Evolutionary conservation across 2,329 filamentous ascomycete genomes (phyloP).

Genomic region (Aureobasidium sp.): DNA sequence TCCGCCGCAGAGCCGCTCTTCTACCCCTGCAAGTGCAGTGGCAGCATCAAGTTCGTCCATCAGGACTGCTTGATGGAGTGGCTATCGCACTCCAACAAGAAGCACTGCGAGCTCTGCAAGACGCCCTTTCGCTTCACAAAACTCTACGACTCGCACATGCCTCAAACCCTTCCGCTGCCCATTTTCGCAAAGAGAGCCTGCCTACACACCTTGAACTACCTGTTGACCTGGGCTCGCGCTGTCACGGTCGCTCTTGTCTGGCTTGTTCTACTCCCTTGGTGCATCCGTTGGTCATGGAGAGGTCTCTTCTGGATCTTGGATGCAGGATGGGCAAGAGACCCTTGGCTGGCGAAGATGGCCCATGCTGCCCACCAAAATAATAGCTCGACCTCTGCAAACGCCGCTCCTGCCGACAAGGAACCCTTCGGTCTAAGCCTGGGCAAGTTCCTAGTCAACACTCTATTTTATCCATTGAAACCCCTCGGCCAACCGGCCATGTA

Average conservation of each 20-base stretch:
- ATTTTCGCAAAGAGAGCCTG: constrained; percentile 74
- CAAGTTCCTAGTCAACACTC: neutral
- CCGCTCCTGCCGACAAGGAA: neutral
- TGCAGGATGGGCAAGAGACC: constrained; percentile 53
- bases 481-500: neutral
- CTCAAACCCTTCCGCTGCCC: constrained; percentile 66
- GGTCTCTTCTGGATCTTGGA: constrained; percentile 93
- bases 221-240: constrained; percentile 71
- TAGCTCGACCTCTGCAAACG: neutral
- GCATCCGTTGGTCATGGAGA: constrained; percentile 87
- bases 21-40: constrained; percentile 97
- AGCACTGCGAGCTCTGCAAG: constrained; percentile 98
- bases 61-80: constrained; percentile 98
- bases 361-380: neutral
- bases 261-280: constrained; percentile 80
- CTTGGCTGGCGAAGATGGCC: constrained; percentile 22
- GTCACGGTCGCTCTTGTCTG: constrained; percentile 76
- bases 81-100: constrained; percentile 97
- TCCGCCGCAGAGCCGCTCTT: constrained; percentile 78
- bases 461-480: constrained; percentile 3
- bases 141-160: constrained; percentile 92
- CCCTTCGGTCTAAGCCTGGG: constrained; percentile 8
- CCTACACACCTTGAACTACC: constrained; percentile 61
- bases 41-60: constrained; percentile 97
- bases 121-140: constrained; percentile 98